These are phyloP conservation scores for Yamadazyma songkhlaensis DNA, from an alignment of 1,139 yeast species.

Conservation along the genomic window DNA sequence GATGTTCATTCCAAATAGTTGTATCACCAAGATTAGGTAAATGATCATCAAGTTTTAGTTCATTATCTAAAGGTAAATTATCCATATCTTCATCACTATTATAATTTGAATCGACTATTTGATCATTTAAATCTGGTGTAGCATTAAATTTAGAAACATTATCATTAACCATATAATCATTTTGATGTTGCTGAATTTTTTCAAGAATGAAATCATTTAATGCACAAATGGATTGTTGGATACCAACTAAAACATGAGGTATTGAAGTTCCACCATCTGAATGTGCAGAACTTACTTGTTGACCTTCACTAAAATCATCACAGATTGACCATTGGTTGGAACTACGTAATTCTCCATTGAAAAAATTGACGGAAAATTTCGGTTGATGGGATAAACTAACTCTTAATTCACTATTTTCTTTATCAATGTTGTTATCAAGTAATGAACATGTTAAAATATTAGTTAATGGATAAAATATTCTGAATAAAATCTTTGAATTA, in stretches of 20 bases:
- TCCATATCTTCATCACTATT: conserved; percentile 12
- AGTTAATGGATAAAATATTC: conserved; percentile 64
- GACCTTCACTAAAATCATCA: conserved; percentile 80
- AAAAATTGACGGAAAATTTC: conserved; percentile 71
- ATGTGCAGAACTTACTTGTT: conserved; percentile 69
- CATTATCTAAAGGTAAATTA: neutral
- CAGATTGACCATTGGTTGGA: conserved; percentile 78
- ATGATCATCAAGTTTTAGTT: conserved; percentile 1
- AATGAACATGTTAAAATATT: conserved; percentile 46
- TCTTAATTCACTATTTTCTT: conserved; percentile 49
- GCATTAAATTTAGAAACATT: neutral
- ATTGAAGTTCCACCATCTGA: conserved; percentile 51
- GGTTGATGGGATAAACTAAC: conserved; percentile 58
- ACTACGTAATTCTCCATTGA: conserved; percentile 46
- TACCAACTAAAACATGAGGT: conserved; percentile 57
- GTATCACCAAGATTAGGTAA: neutral
- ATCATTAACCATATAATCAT: conserved; percentile 13
- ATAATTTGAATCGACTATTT: conserved; percentile 2
- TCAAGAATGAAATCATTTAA: conserved; percentile 56
- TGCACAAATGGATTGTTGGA: conserved; percentile 48
- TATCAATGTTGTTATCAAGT: conserved; percentile 44
- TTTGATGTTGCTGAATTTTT: conserved; percentile 22
- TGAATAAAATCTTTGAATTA: conserved; percentile 61
- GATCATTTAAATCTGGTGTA: neutral
- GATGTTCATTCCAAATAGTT: conserved; percentile 22